Percentiles rank a stretch among this genome's conserved stretches.
Conservation (phyloP, 768 basidiomycete genomes). For the Psilocybe tampanensis region DNA sequence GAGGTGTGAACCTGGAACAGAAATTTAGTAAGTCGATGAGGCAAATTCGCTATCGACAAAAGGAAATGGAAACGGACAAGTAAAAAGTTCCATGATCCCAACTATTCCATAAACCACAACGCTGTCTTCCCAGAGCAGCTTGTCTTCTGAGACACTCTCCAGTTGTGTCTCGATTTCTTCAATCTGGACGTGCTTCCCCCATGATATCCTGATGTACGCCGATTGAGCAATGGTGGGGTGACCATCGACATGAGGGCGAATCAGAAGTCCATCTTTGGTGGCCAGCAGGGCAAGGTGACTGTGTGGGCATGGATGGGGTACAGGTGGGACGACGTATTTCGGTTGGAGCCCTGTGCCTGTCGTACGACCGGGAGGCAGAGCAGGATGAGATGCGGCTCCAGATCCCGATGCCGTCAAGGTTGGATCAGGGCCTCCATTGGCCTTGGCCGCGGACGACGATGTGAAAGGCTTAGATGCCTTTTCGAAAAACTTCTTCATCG, state of each 20-base stretch:
- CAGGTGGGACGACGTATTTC: slow-evolving; percentile 62
- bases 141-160: slow-evolving; percentile 20
- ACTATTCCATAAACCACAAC: slow-evolving; percentile 76
- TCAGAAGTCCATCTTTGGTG: slow-evolving; percentile 63
- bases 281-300: slow-evolving; percentile 66
- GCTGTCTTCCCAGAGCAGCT: slow-evolving; percentile 54
- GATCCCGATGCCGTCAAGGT: neutral
- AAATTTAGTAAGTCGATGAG: slow-evolving; percentile 6
- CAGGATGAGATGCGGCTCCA: neutral
- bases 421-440: neutral
- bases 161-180: slow-evolving; percentile 48
- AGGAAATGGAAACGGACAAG: slow-evolving; percentile 47
- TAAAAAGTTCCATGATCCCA: slow-evolving; percentile 72
- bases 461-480: slow-evolving; percentile 40
- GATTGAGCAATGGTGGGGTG: slow-evolving; percentile 15
- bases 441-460: slow-evolving; percentile 20
- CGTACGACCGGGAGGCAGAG: slow-evolving; percentile 11
- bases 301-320: slow-evolving; percentile 77
- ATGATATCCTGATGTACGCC: slow-evolving; percentile 46
- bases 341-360: slow-evolving; percentile 51
- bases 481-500: slow-evolving; percentile 47
- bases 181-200: slow-evolving; percentile 58
- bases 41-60: slow-evolving; percentile 7
- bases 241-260: slow-evolving; percentile 51
- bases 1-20: slow-evolving; percentile 65